Base-by-base conservation (phyloP, 2,329 filamentous ascomycete species). In the Aspergillus quadricinctus region DNA sequence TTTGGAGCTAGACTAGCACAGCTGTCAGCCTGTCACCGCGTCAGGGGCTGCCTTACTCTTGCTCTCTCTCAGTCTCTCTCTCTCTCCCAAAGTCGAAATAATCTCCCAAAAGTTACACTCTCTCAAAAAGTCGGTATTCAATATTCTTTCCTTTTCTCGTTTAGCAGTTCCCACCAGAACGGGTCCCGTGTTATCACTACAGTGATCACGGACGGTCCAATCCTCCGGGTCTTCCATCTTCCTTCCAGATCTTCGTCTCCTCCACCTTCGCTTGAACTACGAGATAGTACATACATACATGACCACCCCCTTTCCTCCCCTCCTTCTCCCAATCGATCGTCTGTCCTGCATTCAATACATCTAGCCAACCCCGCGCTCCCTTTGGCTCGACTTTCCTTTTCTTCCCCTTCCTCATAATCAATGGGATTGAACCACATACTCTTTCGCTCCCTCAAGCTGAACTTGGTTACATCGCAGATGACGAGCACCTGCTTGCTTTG, bases 21-120 rank as follows among this genome's bases (percentile, higher is more conserved):
- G 67, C 69, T 72, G 69, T 72, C 70, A 72, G 63, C 67, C 69
- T 72, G 69, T 72, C 70, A 72, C 64, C 67, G 68, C 66, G 67
- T 71, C 67, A 72, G 69, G 69, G 70, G 67, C 59, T 67, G 52
- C 64, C 68, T 57, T 61, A 17, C 31, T 17, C 31, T 35, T 35
- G 11, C 31, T 63, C 65, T 66, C 61, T 55, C 60, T 61, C 48
- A 35, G 31, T 29, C 51, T 35, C 19, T 29, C 27, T 27, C 43
- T 49, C 54, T 48, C 8, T 49, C 49, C 28, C 43, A 48, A 48
- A 48, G 31, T 37, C 31, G 14, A 14, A 17, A 37, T 37, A 37
- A 37, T 37, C 31, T 37, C 31, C 17, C 31, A 37, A 17, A 37
- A 37, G 2, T 37, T n/a, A 37, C 31, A 17, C 55, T 55, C 56